These are phyloP conservation scores for Uronychia setigera DNA, from an alignment of 73 alveolate genomes.

Conservation along the genomic window DNA sequence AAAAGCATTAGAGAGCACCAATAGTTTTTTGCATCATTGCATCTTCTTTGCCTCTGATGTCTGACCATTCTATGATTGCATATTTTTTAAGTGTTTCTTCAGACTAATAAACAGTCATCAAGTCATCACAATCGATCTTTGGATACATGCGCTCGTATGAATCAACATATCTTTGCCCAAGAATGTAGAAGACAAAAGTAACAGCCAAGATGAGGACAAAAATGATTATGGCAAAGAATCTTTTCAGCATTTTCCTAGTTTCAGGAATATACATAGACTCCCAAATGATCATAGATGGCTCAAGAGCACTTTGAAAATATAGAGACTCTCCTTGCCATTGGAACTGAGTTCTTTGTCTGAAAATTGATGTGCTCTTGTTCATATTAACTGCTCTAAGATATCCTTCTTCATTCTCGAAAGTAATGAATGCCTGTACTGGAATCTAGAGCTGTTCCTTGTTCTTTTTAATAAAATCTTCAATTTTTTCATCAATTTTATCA, in stretches of 20 bases:
- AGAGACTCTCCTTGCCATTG: background rate
- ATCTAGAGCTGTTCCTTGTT: slow-evolving; percentile 3
- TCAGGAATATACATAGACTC: slow-evolving; percentile 6
- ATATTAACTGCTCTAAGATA: background rate
- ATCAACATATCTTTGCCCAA: background rate
- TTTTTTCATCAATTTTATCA: slow-evolving; percentile 24
- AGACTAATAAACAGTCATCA: background rate
- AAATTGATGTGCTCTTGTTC: background rate
- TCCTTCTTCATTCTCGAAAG: slow-evolving; percentile 47
- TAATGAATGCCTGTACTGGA: slow-evolving; percentile 42
- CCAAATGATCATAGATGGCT: slow-evolving; percentile 46
- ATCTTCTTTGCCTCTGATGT: background rate
- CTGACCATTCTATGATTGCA: slow-evolving; percentile 11
- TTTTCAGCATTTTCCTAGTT: background rate
- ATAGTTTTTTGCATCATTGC: background rate
- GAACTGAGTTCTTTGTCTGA: background rate
- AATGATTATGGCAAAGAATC: background rate
- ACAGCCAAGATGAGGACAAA: slow-evolving; percentile 9
- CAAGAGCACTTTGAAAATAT: slow-evolving; percentile 17
- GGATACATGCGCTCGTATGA: background rate
- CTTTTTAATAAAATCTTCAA: slow-evolving; percentile 10
- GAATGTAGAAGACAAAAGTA: slow-evolving; percentile 28
- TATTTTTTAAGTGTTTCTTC: slow-evolving; percentile 1
- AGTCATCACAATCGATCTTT: slow-evolving; percentile 6
- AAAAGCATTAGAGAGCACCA: background rate